A percentile compares a stretch with the other conserved stretches of the same genome.
These are phyloP conservation scores for Heritiera fomes DNA, from an alignment of 345 rosid species.

Conservation along the genomic window DNA sequence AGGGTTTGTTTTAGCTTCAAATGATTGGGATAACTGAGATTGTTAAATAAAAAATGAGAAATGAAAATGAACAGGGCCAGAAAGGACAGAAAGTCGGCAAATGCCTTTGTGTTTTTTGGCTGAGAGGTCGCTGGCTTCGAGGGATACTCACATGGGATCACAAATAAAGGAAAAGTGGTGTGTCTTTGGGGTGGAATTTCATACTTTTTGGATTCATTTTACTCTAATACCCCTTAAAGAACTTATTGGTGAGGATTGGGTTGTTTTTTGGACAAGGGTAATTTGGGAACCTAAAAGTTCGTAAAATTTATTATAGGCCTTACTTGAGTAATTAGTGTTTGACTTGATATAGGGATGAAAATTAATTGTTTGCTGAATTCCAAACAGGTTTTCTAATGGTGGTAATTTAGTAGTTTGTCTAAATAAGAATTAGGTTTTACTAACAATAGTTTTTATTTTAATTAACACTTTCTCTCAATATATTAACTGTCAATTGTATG, in stretches of 20 bases:
- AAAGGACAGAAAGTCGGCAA: constrained; percentile 19
- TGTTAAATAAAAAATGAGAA: constrained; percentile 12
- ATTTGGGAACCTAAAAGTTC: constrained; percentile 10
- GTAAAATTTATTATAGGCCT: neutral
- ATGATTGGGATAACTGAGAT: neutral
- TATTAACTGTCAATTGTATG: no score
- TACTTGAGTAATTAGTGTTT: constrained; percentile 3
- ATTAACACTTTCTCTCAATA: no score
- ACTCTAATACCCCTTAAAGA: constrained; percentile 18
- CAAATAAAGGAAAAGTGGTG: constrained; percentile 43
- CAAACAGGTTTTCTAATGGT: no score
- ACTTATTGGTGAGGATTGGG: neutral
- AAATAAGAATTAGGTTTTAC: no score
- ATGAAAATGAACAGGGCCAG: constrained; percentile 25
- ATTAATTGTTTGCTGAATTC: neutral
- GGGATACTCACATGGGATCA: constrained; percentile 63
- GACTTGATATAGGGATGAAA: neutral
- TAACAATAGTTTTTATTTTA: no score
- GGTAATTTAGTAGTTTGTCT: no score
- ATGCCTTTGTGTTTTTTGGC: constrained; percentile 29
- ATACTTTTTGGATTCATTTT: neutral
- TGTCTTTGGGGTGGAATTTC: constrained; percentile 20
- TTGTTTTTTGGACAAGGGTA: neutral
- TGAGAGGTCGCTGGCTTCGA: constrained; percentile 51
- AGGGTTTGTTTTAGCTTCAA: neutral